Evolutionary conservation across 768 basidiomycete genomes (phyloP), one percentile per base, ranked within the genome.

Genomic region (Arthromyces matolae): DNA sequence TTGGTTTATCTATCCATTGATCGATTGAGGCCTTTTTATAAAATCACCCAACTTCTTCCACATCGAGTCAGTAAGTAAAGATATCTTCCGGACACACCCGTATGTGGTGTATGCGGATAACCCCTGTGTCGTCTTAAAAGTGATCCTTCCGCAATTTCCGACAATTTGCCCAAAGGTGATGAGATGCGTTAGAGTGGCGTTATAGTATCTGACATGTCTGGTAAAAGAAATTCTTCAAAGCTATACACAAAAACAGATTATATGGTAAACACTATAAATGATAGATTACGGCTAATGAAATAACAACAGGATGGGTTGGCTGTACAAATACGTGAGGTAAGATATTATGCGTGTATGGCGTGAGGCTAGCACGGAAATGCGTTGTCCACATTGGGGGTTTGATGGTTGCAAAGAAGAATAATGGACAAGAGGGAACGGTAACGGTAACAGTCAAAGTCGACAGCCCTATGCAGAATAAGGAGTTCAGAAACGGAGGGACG

Each of bases 251-350:
- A 38, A 10, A 7, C 16, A 24, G 18, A 16, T 16, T 25, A 24
- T 35, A 12, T 16, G 24, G 8, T 31, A 4, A 8, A 8, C 18
- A n/a, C 24, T 14, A 48, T 47, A 42, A 33, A 48, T 49, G 42
- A 24, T 44, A 38, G 31, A 56, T 56, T 52, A 52, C 38, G 29
- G 34, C 42, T 42, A 32, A 37, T 50, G 22, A 42, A 38, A 56
- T 49, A 54, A 51, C 47, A 49, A n/a, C n/a, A n/a, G n/a, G n/a
- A n/a, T n/a, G 24, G 13, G 42, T 19, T 45, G 37, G 42, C 48
- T 53, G 41, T 56, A 56, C 52, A 50, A 53, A 37, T 52, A 55
- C 18, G 40, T 28, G n/a, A n/a, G n/a, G n/a, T n/a, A n/a, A 42
- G 29, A 20, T 37, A 38, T 45, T 42, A 39, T 46, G 38, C 36